Evolutionary conservation across 345 rosid genomes (phyloP), one percentile per base, ranked within the genome.

Genomic region (Populus tremula): DNA sequence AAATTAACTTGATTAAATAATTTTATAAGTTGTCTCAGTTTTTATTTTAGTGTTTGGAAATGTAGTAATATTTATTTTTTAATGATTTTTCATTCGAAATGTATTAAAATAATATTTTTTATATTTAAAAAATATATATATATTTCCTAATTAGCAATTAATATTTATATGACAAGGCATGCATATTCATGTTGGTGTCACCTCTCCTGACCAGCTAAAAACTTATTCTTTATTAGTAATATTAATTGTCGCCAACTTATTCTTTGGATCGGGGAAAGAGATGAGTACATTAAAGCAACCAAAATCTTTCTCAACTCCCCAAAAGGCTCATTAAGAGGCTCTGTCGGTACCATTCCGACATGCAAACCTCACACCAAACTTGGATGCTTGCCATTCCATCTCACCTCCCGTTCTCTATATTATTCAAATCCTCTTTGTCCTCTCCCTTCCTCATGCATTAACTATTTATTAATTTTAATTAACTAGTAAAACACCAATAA

Each of bases 311-410:
- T 49, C 77, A 45, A 5, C 41, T 68, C 71, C 77, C 80, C 78
- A 68, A 81, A 41, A 20, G n/a, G 4, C 18, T 47, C 18, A 4
- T 27, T 47, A 54, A 16, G 36, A 35, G 59, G 78, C 64, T 69
- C 68, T 83, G 83, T 77, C 83, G 81, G 81, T 66, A 39, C 81
- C 76, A 59, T 77, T 77, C 83, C 77, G 79, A 79, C 78, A 27
- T 27, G 27, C 27, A 27, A 27, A 27, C 27, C 27, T 27, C 27
- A 27, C 27, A 20, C 56, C 27, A 10, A 49, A 61, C 75, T 76
- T 56, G 70, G 53, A 56, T 80, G 76, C 70, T 25, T 76, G 83
- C 73, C 79, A 71, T 76, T 79, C 69, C 79, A 71, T 80, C 76
- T 80, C 79, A 59, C 61, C 45, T 50, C 62, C 53, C 16, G 21